Base-by-base conservation (phyloP, 1,284 basidiomycete species). In the Omphalotus olearius region DNA sequence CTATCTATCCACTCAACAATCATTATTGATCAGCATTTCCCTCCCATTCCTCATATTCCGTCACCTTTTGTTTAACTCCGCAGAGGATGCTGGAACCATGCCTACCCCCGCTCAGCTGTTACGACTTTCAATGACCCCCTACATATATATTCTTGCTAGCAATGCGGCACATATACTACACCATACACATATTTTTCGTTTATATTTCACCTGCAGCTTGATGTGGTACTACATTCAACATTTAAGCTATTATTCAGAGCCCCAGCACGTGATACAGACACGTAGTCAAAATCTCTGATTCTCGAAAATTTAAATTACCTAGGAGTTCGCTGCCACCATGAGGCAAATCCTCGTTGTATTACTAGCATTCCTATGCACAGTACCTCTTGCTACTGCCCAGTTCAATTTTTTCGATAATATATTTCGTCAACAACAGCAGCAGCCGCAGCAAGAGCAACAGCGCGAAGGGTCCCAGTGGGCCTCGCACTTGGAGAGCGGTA, bases 401-500 rank as follows among this genome's bases (percentile, higher is more conserved):
- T 85, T 85, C 61, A 64, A 71, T 38, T 85, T 85, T 66, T 86
- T 85, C 59, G 76, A 82, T 51, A 74, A 76, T 49, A 82, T 84
- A 78, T 85, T 83, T 48, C 72, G 72, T 23, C 74, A 75, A 6
- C 79, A 76, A 17, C 74, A 79, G 40, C 75, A 80, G 30, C 78
- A 79, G n/a, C n/a, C n/a, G 38, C 75, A 73, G 51, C 70, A 76
- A 20, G 74, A 79, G 39, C 75, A 80, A 33, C 78, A 79, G 41
- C 75, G 72, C 51, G 74, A 73, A 28, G 69, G 72, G 33, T 73
- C 75, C n/a, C 82, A 84, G 57, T 85, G 82, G 78, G 74, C 76
- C 39, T 69, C 78, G 13, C 79, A 83, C 56, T 72, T 78, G 14
- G 82, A 75, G 40, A 69, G 63, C 50, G 70, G 75, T 76, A 58